phyloP scores from a whole-genome alignment of 805 yeast species.

The Blastobotrys americana region DNA sequence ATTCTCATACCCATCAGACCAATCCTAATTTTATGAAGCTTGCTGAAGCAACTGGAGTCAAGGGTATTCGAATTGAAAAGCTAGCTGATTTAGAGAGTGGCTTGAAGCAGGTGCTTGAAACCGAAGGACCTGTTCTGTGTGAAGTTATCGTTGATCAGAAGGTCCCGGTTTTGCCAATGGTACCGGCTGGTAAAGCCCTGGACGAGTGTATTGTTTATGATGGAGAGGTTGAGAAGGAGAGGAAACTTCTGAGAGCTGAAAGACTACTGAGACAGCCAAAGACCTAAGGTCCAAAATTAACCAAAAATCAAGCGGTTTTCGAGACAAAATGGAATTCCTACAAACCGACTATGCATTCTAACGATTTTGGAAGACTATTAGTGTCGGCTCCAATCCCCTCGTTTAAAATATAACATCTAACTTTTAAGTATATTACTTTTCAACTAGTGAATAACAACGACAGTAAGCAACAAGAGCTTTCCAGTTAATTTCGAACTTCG shows the following conservation, averaged over 20 bases:
- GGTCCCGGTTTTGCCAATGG: slow-evolving; percentile 98
- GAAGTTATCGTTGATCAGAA: slow-evolving; percentile 85
- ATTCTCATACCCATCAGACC: slow-evolving; percentile 93
- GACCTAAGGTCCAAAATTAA: too few species aligned
- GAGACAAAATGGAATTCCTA: too few species aligned
- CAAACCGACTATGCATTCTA: too few species aligned
- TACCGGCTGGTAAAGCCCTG: slow-evolving; percentile 90
- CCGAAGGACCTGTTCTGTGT: slow-evolving; percentile 76
- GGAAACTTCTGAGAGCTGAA: slow-evolving; percentile 27
- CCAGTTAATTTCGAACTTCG: too few species aligned
- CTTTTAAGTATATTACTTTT: too few species aligned
- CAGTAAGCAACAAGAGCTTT: too few species aligned
- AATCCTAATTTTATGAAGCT: slow-evolving; percentile 91
- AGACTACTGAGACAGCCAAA: slow-evolving; percentile 15
- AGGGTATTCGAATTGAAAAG: slow-evolving; percentile 64
- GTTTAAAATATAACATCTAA: too few species aligned
- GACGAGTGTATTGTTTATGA: slow-evolving; percentile 89
- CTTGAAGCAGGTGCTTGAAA: slow-evolving; percentile 61
- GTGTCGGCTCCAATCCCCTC: too few species aligned
- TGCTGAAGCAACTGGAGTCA: slow-evolving; percentile 90
- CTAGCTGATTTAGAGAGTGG: slow-evolving; percentile 59
- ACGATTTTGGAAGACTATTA: too few species aligned
- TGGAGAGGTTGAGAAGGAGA: slow-evolving; percentile 42
- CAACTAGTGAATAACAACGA: too few species aligned
- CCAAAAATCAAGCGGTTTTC: too few species aligned